phyloP scores from a whole-genome alignment of 106 monocot species.

The Dendrobium officinale region DNA sequence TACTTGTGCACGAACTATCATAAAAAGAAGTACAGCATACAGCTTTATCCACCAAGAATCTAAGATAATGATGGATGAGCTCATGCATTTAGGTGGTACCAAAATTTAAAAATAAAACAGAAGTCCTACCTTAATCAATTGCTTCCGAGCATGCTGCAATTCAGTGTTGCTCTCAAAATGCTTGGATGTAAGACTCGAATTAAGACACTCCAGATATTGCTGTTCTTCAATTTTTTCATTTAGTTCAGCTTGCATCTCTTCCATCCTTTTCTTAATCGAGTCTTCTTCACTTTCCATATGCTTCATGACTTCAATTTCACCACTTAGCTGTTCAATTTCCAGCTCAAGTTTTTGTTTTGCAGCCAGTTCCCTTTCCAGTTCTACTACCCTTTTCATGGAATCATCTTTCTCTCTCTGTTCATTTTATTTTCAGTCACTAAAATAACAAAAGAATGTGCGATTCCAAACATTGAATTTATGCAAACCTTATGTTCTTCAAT shows the following conservation, averaged over 20 bases:
- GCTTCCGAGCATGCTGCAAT: not conserved
- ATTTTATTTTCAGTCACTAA: constrained; percentile 7
- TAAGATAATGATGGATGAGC: not conserved
- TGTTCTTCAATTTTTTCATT: constrained; percentile 25
- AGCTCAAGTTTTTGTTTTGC: constrained; percentile 74
- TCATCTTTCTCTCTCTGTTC: constrained; percentile 64
- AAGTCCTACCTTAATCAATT: not conserved
- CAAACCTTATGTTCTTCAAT: constrained; percentile 68
- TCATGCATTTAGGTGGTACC: not conserved
- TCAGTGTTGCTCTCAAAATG: not conserved
- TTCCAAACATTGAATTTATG: not conserved
- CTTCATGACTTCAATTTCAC: constrained; percentile 58
- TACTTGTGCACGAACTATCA: not conserved
- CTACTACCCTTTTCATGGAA: constrained; percentile 48
- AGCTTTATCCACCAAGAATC: no score
- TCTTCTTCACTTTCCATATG: constrained; percentile 52
- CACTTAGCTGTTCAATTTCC: constrained; percentile 76
- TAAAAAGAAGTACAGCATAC: not conserved
- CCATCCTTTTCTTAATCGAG: constrained; percentile 33
- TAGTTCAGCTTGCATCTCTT: constrained; percentile 31
- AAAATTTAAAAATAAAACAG: not conserved
- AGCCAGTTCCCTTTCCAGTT: constrained; percentile 67
- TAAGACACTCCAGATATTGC: not conserved
- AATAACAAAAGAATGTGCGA: not conserved
- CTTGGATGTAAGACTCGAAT: not conserved